Evolutionary conservation across 768 basidiomycete genomes (phyloP), one percentile per base, ranked within the genome.

Genomic region (Trametes sanguinea): DNA sequence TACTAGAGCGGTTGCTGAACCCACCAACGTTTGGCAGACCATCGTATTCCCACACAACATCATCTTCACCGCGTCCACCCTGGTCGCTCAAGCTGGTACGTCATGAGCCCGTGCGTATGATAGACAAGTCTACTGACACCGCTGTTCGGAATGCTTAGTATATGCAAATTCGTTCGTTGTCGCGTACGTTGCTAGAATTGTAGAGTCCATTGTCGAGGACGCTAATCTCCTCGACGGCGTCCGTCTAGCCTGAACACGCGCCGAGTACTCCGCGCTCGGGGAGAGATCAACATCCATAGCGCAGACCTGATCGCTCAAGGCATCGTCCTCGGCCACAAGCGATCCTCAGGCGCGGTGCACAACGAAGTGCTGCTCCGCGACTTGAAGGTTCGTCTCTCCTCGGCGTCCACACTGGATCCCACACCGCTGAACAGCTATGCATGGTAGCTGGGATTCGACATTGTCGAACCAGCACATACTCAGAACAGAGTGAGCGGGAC

Each of bases 141-240:
- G 22, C 22, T 22, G 1, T 22, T 22, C 22, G 22, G 22, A 1
- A 22, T 22, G 22, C 22, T 1, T 22, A 55, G 54, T 55, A 14
- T 55, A 55, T 16, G 35, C 54, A 2, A 55, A 32, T 30, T 55
- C 54, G 13, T 55, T 55, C 32, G 27, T 55, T 30, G 54, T 42
- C 14, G 54, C 54, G 54, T 44, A 35, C 22, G 22, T 22, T 22
- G 22, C 22, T 22, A 1, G 22, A 2, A 39, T 39, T 1, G 39
- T 13, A 8, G 39, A 14, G 9, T 2, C 22, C 6, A 2, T 22
- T 22, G 22, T 22, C 22, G 22, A 22, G 1, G 22, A 22, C 22
- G 22, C 22, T 22, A 22, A 22, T 22, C 1, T 22, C 22, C 22
- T 22, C 22, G 22, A 22, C 22, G 22, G 22, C 11, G 11, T 4